phyloP scores from a whole-genome alignment of 495 filamentous ascomycete genomes.

The Penicillium atrosanguineum region DNA sequence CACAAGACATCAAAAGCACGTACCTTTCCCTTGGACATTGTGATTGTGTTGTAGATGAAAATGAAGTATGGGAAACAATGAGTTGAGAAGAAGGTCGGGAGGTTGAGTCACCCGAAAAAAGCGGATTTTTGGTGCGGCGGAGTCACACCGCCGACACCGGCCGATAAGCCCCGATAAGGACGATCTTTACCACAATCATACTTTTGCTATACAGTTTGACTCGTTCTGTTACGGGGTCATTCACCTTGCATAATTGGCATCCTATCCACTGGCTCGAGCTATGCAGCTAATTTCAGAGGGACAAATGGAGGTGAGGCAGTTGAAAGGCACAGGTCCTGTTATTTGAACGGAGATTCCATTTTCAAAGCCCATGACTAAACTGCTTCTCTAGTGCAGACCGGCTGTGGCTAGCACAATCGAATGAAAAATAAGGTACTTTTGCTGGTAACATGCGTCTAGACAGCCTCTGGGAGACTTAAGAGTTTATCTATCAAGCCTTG shows the following conservation, averaged over 20 bases:
- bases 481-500: background rate
- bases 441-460: background rate
- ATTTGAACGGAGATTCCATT: background rate
- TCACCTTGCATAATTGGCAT: background rate
- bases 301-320: background rate
- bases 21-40: conserved; percentile 32
- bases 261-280: background rate
- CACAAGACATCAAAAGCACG: conserved; percentile 7
- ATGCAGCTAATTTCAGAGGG: background rate
- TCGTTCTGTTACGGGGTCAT: background rate
- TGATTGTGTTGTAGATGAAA: conserved; percentile 12
- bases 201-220: background rate
- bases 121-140: conserved; percentile 28
- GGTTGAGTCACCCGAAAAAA: conserved; percentile 36
- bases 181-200: conserved; percentile 3
- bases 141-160: conserved; percentile 29
- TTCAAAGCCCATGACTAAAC: background rate
- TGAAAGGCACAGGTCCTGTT: background rate
- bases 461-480: background rate
- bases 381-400: background rate
- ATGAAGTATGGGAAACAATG: conserved; percentile 6
- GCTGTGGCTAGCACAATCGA: too few species aligned
- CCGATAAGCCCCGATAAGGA: conserved; percentile 24
- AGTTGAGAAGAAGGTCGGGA: conserved; percentile 15
- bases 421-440: background rate